Base-by-base conservation (phyloP, 331 rosid genomes). In the Stylosanthes scabra region DNA sequence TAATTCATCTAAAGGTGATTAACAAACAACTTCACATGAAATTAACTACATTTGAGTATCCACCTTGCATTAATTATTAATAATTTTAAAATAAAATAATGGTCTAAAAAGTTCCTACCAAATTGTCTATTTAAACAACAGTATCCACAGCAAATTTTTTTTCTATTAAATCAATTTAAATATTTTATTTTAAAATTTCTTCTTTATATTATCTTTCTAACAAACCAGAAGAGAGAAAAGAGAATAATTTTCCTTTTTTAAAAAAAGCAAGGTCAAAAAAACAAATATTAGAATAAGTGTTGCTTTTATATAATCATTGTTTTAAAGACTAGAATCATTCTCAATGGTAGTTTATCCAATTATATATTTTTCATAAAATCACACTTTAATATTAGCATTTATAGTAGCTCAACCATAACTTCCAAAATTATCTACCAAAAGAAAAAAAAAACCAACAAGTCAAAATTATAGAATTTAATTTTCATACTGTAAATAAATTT, bases 331-430 rank as follows among this genome's bases (percentile, higher is more conserved):
- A 66, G 11, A 14, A 41, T 55, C 16, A 66, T 57, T 66, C 52
- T 40, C 44, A 54, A 14, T 44, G 2, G 29, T 49, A 7, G 42
- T 55, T 55, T 56, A 55, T 55, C 14, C 41, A 9, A 8, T 57
- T 11, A 44, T 20, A 20, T 20, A 20, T 58, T 27, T 27, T 57
- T 44, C 66, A 51, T 5, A 5, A 9, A 9, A n/a, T 0, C 39
- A 41, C 66, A 25, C 56, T 11, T 56, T 11, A 20, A 42, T 8
- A 27, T 41, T 58, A 55, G 10, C 66, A 27, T 57, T 8, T 27
- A 42, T 27, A 70, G 75, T 70, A 57, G 65, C 57, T 57, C 57
- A 70, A 70, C 66, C 74, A 37, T 52, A 52, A 68, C 74, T 10
- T 52, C 37, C 20, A 68, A 68, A 66, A 7, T 15, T 8, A 28